Percentiles rank a stretch among this genome's conserved stretches.
Conservation (phyloP, 345 rosid genomes). For the Eucalyptus cloeziana region DNA sequence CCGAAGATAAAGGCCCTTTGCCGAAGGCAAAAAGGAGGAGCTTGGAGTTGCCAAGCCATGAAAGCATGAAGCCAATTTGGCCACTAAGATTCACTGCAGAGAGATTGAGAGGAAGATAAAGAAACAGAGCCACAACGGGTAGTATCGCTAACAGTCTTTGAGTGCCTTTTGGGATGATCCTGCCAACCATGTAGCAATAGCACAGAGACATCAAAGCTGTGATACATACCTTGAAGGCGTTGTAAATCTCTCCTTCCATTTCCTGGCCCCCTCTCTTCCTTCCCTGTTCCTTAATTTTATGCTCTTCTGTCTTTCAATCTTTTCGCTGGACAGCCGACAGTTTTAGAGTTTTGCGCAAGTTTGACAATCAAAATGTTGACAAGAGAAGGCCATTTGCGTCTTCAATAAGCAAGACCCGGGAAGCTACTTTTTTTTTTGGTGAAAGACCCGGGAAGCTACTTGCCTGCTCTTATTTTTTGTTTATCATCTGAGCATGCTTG, state of each 20-base stretch:
- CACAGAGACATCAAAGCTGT: constrained; percentile 1
- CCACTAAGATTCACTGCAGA: background rate
- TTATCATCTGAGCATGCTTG: background rate
- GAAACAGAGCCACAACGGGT: constrained; percentile 4
- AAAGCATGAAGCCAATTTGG: constrained; percentile 7
- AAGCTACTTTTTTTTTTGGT: too few species aligned
- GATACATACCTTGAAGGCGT: constrained; percentile 3
- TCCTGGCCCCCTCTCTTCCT: background rate
- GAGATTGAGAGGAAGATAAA: constrained; percentile 12
- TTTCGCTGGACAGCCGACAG: background rate
- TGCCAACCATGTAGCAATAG: constrained; percentile 2
- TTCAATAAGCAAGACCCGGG: background rate
- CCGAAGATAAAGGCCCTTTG: constrained; percentile 10
- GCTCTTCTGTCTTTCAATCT: background rate
- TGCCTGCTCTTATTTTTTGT: background rate
- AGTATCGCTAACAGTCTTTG: constrained; percentile 1
- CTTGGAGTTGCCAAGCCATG: constrained; percentile 23
- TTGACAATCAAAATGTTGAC: background rate
- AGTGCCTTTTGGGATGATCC: background rate
- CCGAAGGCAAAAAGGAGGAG: constrained; percentile 17
- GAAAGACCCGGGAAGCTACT: background rate
- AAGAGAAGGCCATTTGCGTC: background rate
- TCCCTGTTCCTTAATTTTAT: background rate
- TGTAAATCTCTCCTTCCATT: background rate
- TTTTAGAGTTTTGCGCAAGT: background rate